phyloP scores from a whole-genome alignment of 164 flowering plant species.

The Magnolia changhungtana region DNA sequence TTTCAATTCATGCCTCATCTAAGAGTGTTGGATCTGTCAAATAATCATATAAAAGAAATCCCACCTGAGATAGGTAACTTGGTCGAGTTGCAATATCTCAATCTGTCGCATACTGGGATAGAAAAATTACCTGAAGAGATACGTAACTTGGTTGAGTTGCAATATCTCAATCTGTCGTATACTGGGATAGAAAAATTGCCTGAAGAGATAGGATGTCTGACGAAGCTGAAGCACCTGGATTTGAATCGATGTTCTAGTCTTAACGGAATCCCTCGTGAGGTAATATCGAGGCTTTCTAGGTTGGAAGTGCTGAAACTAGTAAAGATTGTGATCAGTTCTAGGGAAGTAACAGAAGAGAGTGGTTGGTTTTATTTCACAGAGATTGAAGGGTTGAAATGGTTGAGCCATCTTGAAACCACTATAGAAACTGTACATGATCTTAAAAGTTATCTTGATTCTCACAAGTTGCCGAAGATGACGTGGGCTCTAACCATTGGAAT shows the following conservation, averaged over 20 bases:
- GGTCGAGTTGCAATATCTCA: slow-evolving; percentile 11
- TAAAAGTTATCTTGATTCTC: neutral
- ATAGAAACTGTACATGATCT: neutral
- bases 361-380: neutral
- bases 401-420: slow-evolving; percentile 10
- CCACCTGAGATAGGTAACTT: slow-evolving; percentile 1
- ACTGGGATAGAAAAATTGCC: slow-evolving; percentile 9
- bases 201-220: neutral
- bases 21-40: slow-evolving; percentile 16
- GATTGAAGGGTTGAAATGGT: slow-evolving; percentile 4
- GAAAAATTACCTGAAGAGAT: slow-evolving; percentile 6
- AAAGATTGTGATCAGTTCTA: no score
- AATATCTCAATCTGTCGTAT: slow-evolving; percentile 5
- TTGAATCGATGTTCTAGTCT: no score
- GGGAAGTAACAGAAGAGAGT: neutral
- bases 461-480: neutral
- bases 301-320: neutral
- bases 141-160: slow-evolving; percentile 1
- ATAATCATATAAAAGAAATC: slow-evolving; percentile 2
- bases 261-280: slow-evolving; percentile 1
- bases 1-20: slow-evolving; percentile 14
- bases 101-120: slow-evolving; percentile 4
- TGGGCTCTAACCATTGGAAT: neutral
- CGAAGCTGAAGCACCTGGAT: slow-evolving; percentile 13
- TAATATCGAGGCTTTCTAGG: neutral